Evolutionary conservation across 768 basidiomycete genomes (phyloP), one percentile per base, ranked within the genome.

Genomic region (Leucocoprinus leucothites): DNA sequence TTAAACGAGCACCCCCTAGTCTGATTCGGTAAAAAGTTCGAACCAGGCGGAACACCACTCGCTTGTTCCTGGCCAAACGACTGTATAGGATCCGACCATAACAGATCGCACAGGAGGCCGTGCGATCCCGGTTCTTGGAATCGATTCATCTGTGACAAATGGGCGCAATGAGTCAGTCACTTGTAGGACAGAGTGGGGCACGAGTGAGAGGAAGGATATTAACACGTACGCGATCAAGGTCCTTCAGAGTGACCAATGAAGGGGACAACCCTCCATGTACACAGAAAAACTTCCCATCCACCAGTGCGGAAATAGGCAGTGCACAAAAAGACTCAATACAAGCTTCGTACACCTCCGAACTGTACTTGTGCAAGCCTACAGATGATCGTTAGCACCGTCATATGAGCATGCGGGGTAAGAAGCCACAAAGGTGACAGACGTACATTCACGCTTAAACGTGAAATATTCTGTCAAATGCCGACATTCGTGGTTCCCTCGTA

Each of bases 401-500:
- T 24, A 25, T 40, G 41, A 51, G n/a, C n/a, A n/a, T n/a, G n/a
- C n/a, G n/a, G n/a, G n/a, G n/a, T n/a, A n/a, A n/a, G n/a, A n/a
- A n/a, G n/a, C n/a, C n/a, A n/a, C n/a, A n/a, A n/a, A n/a, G n/a
- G n/a, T n/a, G n/a, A n/a, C n/a, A 31, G 44, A 70, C 86, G 71
- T 63, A 95, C 89, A 89, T 87, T 98, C 96, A 59, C 92, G 87
- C 74, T 94, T 95, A 77, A 98, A 98, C 8, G 96, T 98, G 66
- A 98, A 98, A 69, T 95, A 97, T 71, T 95, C 94, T 1, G 96
- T 98, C 45, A 98, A 76, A 73, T 98, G 95, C 35, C 88, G 84
- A 68, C 96, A 98, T 77, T 98, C 96, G 72, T 98, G 96, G 68
- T 98, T 98, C 8, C 96, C 96, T 46, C 96, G 86, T 34, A 98